Base-by-base conservation (phyloP, 2,329 filamentous ascomycete species). In the Neofusicoccum kwambonambiense region DNA sequence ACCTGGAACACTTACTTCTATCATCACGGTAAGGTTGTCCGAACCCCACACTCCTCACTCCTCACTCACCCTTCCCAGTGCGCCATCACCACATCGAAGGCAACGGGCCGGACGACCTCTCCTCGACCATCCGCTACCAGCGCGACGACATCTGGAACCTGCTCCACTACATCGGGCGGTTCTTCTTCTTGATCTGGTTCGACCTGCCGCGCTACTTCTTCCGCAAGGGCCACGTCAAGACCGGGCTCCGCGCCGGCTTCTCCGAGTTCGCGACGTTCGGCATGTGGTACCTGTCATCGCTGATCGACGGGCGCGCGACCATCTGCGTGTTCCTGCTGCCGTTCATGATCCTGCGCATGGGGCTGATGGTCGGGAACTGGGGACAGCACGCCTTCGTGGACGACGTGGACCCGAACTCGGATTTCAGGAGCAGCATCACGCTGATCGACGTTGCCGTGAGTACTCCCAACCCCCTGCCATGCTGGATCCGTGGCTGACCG, bases 1-100 rank as follows among this genome's bases (percentile, higher is more conserved):
- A 93, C 90, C 0, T 93, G 90, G 90, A 92, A 94, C 77, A 89
- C 88, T 1, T 94, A 94, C 78, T 94, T 85, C 74, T 93, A 92
- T 73, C 91, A 94, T 73, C 91, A 94, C 71, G 90, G 93, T 73
- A 94, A 94, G 80, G 72, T 5, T 15, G 11, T 11, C 90, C 92
- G 72, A 3, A 17, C n/a, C 12, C 3, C 19, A n/a, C 39, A 12
- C 7, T 31, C 15, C 13, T 34, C 27, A 4, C 13, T 15, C 22
- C 31, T 11, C 31, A 15, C 56, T 60, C 2, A 60, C 56, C 13
- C 15, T 5, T 4, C 15, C 27, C 31, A 60, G 56, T 60, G 27
- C 56, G 56, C 8, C 56, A 60, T 27, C 91, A 94, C 73, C 91
- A 94, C 69, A 87, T 93, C 64, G 91, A 93, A 77, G 89, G 87